Conservation (phyloP, 1,284 basidiomycete species). For the Caloboletus inedulis region DNA sequence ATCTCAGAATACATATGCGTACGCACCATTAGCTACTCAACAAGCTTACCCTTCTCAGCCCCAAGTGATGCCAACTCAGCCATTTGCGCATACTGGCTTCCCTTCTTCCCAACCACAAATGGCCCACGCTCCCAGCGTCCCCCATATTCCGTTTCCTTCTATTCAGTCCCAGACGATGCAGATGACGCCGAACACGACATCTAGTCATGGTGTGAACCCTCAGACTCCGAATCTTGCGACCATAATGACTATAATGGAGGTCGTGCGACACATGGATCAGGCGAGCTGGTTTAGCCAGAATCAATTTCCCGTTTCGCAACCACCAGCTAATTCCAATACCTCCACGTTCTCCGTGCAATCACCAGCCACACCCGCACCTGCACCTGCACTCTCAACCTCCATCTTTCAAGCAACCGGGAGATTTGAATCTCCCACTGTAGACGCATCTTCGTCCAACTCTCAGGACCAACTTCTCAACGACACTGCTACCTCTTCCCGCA, state of each 20-base stretch:
- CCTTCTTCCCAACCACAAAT: conserved; percentile 22
- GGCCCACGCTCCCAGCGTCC: conserved; percentile 5
- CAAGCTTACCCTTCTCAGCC: conserved; percentile 19
- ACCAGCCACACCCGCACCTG: background rate
- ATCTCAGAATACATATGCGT: conserved; percentile 20
- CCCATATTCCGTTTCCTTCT: conserved; percentile 17
- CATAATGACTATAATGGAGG: conserved; percentile 35
- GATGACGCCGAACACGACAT: conserved; percentile 7
- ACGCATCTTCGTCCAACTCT: conserved; percentile 4
- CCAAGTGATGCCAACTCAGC: conserved; percentile 18
- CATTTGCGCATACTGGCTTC: conserved; percentile 16
- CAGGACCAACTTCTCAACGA: conserved; percentile 6
- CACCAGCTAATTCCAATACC: background rate
- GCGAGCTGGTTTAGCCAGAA: conserved; percentile 21
- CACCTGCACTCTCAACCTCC: conserved; percentile 6
- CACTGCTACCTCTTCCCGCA: conserved; percentile 6
- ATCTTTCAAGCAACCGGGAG: background rate
- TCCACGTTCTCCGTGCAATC: conserved; percentile 10
- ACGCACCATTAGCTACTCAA: conserved; percentile 15
- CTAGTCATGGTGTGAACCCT: conserved; percentile 15
- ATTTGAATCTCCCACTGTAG: background rate
- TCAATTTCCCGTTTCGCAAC: conserved; percentile 20
- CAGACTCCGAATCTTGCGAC: conserved; percentile 25
- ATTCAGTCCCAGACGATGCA: conserved; percentile 16
- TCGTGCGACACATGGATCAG: conserved; percentile 32